phyloP scores from a whole-genome alignment of 352 stramenopile species.

The Pythium pyrilobum region DNA sequence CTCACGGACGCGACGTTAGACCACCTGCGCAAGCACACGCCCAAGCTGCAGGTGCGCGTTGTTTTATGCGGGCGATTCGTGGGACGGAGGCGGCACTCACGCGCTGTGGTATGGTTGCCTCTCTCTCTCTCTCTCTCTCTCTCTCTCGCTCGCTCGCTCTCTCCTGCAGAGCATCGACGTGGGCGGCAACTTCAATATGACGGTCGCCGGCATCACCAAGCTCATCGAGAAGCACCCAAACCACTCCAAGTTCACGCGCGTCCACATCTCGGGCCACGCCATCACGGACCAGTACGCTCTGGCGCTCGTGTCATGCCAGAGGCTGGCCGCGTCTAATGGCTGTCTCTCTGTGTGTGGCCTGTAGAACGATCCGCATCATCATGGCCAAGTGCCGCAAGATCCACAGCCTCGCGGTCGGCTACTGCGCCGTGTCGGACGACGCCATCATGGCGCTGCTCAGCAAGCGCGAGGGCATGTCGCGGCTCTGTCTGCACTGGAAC shows the following conservation, averaged over 20 bases:
- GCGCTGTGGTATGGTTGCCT: neutral
- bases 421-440: conserved; percentile 83
- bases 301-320: neutral
- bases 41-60: conserved; percentile 65
- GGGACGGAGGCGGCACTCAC: neutral
- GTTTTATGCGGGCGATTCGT: neutral
- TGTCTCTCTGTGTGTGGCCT: neutral
- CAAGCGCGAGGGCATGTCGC: conserved; percentile 74
- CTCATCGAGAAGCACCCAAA: conserved; percentile 88
- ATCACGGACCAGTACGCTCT: conserved; percentile 73
- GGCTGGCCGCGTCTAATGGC: neutral
- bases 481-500: conserved; percentile 84
- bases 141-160: too few species aligned
- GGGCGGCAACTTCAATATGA: conserved; percentile 89
- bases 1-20: conserved; percentile 75
- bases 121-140: too few species aligned
- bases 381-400: conserved; percentile 88
- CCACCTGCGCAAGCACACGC: conserved; percentile 68
- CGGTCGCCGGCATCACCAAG: conserved; percentile 77
- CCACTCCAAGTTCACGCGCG: conserved; percentile 83
- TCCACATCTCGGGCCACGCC: conserved; percentile 80
- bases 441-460: conserved; percentile 80
- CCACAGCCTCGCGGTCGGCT: conserved; percentile 80
- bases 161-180: conserved; percentile 69
- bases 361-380: conserved; percentile 79